Evolutionary conservation across 192 early-diverging fungal species (phyloP).

Genomic region (Coemansia aciculifera): DNA sequence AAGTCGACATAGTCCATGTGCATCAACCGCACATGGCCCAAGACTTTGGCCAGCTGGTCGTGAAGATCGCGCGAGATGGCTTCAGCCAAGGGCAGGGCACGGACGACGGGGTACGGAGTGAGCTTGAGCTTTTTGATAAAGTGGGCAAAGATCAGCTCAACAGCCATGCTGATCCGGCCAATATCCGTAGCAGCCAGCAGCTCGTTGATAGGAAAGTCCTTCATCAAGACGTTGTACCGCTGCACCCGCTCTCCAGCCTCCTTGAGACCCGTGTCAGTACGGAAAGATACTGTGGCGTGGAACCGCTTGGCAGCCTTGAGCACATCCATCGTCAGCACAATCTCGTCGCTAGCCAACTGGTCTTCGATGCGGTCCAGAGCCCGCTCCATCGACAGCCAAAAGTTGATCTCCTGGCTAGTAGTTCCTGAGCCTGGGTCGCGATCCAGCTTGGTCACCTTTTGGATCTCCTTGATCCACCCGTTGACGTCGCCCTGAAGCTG

Average conservation of each 20-base stretch:
- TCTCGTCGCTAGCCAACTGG: constrained; percentile 89
- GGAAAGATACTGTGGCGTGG: constrained; percentile 96
- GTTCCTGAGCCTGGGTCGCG: constrained; percentile 91
- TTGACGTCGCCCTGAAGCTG: constrained; percentile 95
- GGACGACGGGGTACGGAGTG: constrained; percentile 86
- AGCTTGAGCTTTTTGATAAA: constrained; percentile 97
- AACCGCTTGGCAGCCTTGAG: constrained; percentile 97
- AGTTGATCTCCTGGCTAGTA: constrained; percentile 98
- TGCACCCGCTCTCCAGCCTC: constrained; percentile 88
- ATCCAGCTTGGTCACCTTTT: constrained; percentile 94
- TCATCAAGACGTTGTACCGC: constrained; percentile 98
- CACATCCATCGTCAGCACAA: constrained; percentile 89
- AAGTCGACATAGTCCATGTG: constrained; percentile 91
- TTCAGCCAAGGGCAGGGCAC: constrained; percentile 90
- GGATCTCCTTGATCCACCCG: constrained; percentile 99
- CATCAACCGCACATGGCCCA: constrained; percentile 90
- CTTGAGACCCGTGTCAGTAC: constrained; percentile 96
- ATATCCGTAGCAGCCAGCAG: constrained; percentile 93
- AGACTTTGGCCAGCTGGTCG: constrained; percentile 84
- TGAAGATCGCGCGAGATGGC: constrained; percentile 95
- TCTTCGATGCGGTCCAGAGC: constrained; percentile 92
- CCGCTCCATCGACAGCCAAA: constrained; percentile 97
- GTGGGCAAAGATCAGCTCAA: constrained; percentile 88
- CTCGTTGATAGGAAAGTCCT: constrained; percentile 98
- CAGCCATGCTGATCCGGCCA: constrained; percentile 71